Base-by-base conservation (phyloP, 495 filamentous ascomycete genomes). In the Geopyxis carbonaria region DNA sequence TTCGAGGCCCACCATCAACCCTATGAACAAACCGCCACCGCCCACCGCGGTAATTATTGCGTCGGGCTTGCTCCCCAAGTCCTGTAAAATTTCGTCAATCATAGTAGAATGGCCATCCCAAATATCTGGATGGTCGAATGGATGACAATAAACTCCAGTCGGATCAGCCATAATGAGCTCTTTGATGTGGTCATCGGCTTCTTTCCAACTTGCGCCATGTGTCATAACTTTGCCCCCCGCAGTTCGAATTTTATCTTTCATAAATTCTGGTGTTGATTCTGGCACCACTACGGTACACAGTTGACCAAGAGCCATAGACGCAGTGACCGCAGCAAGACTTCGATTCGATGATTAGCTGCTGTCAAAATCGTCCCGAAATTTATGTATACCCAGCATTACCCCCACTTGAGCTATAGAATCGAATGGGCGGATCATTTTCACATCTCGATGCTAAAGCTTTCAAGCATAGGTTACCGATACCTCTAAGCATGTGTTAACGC, bases 211-310 rank as follows among this genome's bases (percentile, higher is more conserved):
- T 11, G 62, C 59, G 34, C 89, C 89, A 8, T 62, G 54, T 47
- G 84, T 75, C 35, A 86, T 62, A 4, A 92, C 81, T 11, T 63
- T 63, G 36, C 79, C 82, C 3, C 85, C 78, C 0, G 70, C 74
- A 4, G 62, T 66, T 7, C 31, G 48, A 35, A 97, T 65, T 59
- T 85, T 89, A 23, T 63, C 59, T 21, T 85, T 60, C 75, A 94
- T 91, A 48, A 75, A 56, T 1, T 64, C 59, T 31, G 72, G 67
- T 0, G 84, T 89, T 2, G 60, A 65, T 15, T 63, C 37, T 0
- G 89, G 81, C 0, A 93, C 76, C 11, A 87, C 80, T 43, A 97
- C 78, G 15, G 85, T 93, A 48, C 73, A 76, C 0, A 74, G 72
- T 41, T 71, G 70, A n/a, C 63, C 57, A n/a, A 93, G 67, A 8